Percentiles rank a stretch among this genome's conserved stretches.
Conservation (phyloP, 768 basidiomycete genomes). For the Mycena metata region DNA sequence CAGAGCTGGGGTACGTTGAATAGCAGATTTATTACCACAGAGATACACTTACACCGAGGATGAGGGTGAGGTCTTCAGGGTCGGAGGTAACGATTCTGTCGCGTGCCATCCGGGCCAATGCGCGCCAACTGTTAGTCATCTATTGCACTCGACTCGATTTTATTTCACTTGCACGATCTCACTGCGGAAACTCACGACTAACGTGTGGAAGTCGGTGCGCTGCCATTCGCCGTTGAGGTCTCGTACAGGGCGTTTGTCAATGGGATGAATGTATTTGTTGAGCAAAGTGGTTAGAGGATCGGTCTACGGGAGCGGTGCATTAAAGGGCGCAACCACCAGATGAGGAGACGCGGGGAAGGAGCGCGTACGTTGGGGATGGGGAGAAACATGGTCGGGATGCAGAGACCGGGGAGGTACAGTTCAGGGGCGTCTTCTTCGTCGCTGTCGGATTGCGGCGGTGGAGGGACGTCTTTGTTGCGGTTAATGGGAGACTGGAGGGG, state of each 20-base stretch:
- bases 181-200: conserved; percentile 77
- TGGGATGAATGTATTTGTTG: conserved; percentile 85
- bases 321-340: conserved; percentile 73
- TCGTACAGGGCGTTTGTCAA: conserved; percentile 79
- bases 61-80: conserved; percentile 73
- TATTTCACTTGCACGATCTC: conserved; percentile 14
- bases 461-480: conserved; percentile 69
- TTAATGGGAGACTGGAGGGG: conserved; percentile 50
- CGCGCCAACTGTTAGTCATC: conserved; percentile 93
- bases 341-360: conserved; percentile 64
- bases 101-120: conserved; percentile 86
- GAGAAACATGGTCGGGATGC: conserved; percentile 83
- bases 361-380: conserved; percentile 91
- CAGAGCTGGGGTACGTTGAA: conserved; percentile 68
- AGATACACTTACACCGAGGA: conserved; percentile 71
- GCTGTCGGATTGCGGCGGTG: conserved; percentile 58
- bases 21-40: not conserved
- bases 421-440: conserved; percentile 67
- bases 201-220: conserved; percentile 77
- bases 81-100: conserved; percentile 80
- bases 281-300: conserved; percentile 86
- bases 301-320: conserved; percentile 70
- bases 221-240: conserved; percentile 84
- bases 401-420: conserved; percentile 76
- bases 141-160: conserved; percentile 47